Percentiles rank a stretch among this genome's conserved stretches.
Evolutionary conservation across 176 grass and related monocot genomes (phyloP).

Genomic region (Raddia distichophylla): DNA sequence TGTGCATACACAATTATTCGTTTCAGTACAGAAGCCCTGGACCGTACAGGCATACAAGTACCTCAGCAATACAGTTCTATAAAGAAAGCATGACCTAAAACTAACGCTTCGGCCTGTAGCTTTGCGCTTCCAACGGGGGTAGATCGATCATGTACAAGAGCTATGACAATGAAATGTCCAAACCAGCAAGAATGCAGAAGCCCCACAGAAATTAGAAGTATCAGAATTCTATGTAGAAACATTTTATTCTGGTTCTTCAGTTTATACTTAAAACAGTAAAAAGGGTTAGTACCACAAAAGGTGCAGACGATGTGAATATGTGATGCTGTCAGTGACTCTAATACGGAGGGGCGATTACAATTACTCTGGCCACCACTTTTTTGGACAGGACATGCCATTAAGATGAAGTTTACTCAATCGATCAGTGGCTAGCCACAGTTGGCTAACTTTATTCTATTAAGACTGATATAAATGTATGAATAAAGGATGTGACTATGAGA

Average conservation of each 20-base stretch:
- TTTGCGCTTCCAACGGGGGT: background rate
- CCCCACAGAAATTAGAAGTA: background rate
- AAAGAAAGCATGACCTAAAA: constrained; percentile 6
- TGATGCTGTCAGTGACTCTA: constrained; percentile 14
- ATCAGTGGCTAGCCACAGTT: constrained; percentile 12
- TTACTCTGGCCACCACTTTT: background rate
- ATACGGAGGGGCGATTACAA: too few species aligned
- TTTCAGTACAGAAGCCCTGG: too few species aligned
- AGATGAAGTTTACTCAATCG: background rate
- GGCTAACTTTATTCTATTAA: background rate
- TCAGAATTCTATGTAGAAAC: background rate
- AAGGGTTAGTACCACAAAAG: constrained; percentile 11
- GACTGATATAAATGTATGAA: background rate
- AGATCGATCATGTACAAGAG: background rate
- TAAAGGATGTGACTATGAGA: too few species aligned
- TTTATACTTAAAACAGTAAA: background rate
- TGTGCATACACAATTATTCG: background rate
- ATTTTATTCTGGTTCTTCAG: background rate
- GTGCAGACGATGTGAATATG: constrained; percentile 12
- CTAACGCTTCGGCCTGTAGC: background rate
- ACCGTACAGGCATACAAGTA: too few species aligned
- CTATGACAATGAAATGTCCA: constrained; percentile 25
- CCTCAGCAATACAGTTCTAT: background rate
- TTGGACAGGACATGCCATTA: background rate
- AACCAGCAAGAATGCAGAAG: background rate